These are phyloP conservation scores for Chaetoscypha palmicola DNA, from an alignment of 2,329 filamentous ascomycete genomes.

Conservation along the genomic window DNA sequence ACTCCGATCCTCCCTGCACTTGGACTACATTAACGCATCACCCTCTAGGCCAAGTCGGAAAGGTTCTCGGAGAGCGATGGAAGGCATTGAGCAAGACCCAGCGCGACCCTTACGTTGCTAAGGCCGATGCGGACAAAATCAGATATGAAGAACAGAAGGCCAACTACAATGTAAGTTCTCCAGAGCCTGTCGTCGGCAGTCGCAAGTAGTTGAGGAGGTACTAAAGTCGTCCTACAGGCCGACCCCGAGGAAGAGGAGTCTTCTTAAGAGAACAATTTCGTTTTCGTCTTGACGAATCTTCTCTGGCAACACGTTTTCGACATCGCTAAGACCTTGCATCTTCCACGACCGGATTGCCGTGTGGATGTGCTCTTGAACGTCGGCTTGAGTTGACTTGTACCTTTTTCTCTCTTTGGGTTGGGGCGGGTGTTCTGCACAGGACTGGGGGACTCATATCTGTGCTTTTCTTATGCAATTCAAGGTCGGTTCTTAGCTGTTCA, in stretches of 20 bases:
- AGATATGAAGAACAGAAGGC: constrained; percentile 98
- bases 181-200: constrained; percentile 5
- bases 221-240: constrained; percentile 47
- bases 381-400: constrained; percentile 13
- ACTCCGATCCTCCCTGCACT: not conserved
- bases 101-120: constrained; percentile 88
- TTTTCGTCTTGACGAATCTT: constrained; percentile 6
- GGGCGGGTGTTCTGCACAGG: constrained; percentile 23
- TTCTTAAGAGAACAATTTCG: constrained; percentile 25
- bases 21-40: constrained; percentile 11
- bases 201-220: not conserved
- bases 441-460: constrained; percentile 10
- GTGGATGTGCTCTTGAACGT: constrained; percentile 12
- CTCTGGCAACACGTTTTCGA: constrained; percentile 18
- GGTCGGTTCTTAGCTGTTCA: constrained; percentile 13
- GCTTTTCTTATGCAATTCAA: constrained; percentile 13
- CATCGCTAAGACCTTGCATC: constrained; percentile 7
- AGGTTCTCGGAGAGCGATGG: constrained; percentile 97
- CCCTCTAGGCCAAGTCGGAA: constrained; percentile 78
- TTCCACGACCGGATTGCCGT: constrained; percentile 6
- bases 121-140: constrained; percentile 97
- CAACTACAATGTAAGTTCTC: constrained; percentile 70
- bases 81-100: constrained; percentile 94
- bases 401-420: constrained; percentile 25
- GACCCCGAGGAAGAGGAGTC: constrained; percentile 49